Conservation (phyloP, 495 filamentous ascomycete genomes). For the Podospora fimiseda region DNA sequence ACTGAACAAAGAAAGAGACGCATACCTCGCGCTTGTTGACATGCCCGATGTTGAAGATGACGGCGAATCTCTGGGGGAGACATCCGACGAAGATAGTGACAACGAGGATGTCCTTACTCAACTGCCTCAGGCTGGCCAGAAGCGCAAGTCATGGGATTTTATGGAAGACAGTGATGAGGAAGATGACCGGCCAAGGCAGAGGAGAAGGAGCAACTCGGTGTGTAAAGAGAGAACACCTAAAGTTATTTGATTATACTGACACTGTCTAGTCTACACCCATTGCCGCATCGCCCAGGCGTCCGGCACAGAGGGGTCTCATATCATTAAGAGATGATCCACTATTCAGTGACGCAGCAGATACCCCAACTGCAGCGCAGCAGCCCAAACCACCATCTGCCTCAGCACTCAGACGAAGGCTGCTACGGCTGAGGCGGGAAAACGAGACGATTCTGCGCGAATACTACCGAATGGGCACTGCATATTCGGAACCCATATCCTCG, state of each 20-base stretch:
- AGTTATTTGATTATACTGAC: constrained; percentile 22
- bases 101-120: constrained; percentile 21
- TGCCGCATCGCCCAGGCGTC: constrained; percentile 43
- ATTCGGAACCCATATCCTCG: constrained; percentile 89
- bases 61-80: constrained; percentile 50
- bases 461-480: constrained; percentile 79
- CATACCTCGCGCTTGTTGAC: constrained; percentile 71
- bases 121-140: constrained; percentile 42
- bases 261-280: constrained; percentile 51
- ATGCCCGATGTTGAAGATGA: constrained; percentile 88
- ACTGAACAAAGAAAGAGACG: constrained; percentile 63
- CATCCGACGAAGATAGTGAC: constrained; percentile 32
- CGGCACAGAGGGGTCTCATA: constrained; percentile 43
- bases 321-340: constrained; percentile 39
- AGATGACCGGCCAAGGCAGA: constrained; percentile 62
- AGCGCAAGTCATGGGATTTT: constrained; percentile 78
- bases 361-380: constrained; percentile 53
- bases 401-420: constrained; percentile 61
- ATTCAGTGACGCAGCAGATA: constrained; percentile 35
- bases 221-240: constrained; percentile 20
- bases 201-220: constrained; percentile 84
- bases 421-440: constrained; percentile 70
- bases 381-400: constrained; percentile 58
- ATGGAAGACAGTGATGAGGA: constrained; percentile 66
- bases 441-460: constrained; percentile 67